Evolutionary conservation across 2,329 filamentous ascomycete species (phyloP), one percentile per base, ranked within the genome.

Genomic region (Mollisia scopiformis): DNA sequence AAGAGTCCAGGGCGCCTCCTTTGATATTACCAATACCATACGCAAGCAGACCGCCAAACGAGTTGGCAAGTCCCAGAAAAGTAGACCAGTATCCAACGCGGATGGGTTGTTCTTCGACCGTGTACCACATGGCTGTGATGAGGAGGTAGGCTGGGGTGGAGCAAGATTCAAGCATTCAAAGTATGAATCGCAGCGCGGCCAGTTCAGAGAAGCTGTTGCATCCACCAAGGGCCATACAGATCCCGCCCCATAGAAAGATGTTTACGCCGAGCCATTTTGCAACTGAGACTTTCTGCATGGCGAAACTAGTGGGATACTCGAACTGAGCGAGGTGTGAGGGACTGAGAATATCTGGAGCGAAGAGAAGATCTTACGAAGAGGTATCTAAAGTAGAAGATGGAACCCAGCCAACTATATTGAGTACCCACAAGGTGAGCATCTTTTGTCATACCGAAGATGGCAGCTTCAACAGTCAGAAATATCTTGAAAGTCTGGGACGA

Each of bases 221-320:
- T 6, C 28, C 28, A 33, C 28, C 50, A 5, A 53, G 14, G 37
- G 28, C 35, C 2, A 30, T 46, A 51, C 82, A 73, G 55, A 82
- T 80, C 27, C 78, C 74, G 0, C 78, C 79, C 79, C 78, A 76
- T 49, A 74, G 57, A 63, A 73, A 68, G 61, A 88, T 86, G 65
- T 85, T 85, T 50, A 75, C 74, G 2, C 81, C 81, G 2, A 85
- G 74, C 65, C 85, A 82, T 70, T 80, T 80, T 31, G 78, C 78
- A 25, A 84, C 78, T 2, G 82, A 82, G 23, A 83, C 73, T 3
- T 75, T 72, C 67, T 84, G 81, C 71, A 82, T 73, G 28, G 82
- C 73, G 30, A 82, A 80, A 66, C 82, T 85, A 11, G 81, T 83
- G 0, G 82, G 82, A 58, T 84, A 69, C 39, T 70, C 72, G 68